phyloP scores from a whole-genome alignment of 192 early-diverging fungal genomes.

The Backusella tarrabulga region DNA sequence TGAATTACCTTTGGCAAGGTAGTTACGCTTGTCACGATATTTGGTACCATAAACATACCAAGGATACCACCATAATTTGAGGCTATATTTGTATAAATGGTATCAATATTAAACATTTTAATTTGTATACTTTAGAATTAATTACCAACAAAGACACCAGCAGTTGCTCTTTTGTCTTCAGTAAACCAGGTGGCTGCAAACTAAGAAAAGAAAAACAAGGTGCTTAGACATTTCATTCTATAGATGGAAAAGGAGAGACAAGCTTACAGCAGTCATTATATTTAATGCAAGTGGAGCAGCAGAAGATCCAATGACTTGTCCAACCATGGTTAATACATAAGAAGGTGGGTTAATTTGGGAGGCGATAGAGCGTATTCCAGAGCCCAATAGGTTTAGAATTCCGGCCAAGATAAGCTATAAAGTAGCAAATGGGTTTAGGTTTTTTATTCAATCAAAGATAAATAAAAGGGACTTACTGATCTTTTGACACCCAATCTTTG shows the following conservation, averaged over 20 bases:
- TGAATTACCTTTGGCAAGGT: not conserved
- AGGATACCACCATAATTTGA: constrained; percentile 40
- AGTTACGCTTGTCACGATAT: constrained; percentile 15
- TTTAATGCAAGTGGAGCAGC: constrained; percentile 33
- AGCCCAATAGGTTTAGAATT: constrained; percentile 18
- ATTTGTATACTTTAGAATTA: not conserved
- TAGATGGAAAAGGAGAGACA: not conserved
- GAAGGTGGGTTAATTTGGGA: constrained; percentile 20
- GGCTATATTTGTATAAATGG: constrained; percentile 9
- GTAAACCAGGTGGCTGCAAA: constrained; percentile 38
- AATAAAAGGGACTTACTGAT: constrained; percentile 19
- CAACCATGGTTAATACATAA: constrained; percentile 27
- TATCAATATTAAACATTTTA: not conserved
- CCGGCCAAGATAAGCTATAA: constrained; percentile 32
- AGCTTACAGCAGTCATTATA: constrained; percentile 32
- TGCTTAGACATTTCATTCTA: not conserved
- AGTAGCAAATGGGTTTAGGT: not conserved
- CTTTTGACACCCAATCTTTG: constrained; percentile 31
- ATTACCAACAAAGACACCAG: constrained; percentile 37
- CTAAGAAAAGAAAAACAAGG: constrained; percentile 5
- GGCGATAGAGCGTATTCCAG: constrained; percentile 28
- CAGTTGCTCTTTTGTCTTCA: constrained; percentile 33
- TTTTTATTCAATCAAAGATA: no score
- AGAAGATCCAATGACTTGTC: constrained; percentile 31
- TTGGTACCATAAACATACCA: constrained; percentile 33